Evolutionary conservation across 495 filamentous ascomycete species (phyloP).

Genomic region (Daldinia vernicosa): DNA sequence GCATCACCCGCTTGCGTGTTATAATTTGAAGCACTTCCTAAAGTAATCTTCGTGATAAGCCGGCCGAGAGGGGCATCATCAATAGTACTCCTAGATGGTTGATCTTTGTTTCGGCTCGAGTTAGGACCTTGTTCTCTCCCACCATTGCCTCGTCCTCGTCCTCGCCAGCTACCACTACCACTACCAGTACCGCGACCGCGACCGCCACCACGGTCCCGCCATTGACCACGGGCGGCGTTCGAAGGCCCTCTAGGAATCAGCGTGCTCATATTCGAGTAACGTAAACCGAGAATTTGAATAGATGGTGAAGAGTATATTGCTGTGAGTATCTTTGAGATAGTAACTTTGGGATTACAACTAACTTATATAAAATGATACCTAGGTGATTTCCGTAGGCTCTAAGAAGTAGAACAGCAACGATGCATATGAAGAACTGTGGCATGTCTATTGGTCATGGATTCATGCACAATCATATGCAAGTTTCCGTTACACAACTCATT

Average conservation of each 20-base stretch:
- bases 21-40: background rate
- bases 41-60: conserved; percentile 27
- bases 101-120: background rate
- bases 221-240: conserved; percentile 4
- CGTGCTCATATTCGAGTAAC: background rate
- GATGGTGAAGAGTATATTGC: background rate
- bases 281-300: background rate
- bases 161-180: background rate
- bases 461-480: conserved; percentile 5
- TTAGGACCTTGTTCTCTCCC: background rate
- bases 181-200: background rate
- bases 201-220: conserved; percentile 4
- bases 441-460: background rate
- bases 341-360: background rate
- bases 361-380: background rate
- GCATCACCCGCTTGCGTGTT: conserved; percentile 7
- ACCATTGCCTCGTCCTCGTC: background rate
- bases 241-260: conserved; percentile 27
- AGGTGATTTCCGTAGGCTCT: background rate
- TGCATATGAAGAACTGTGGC: background rate
- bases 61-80: conserved; percentile 24
- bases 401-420: conserved; percentile 1
- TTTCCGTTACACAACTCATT: conserved; percentile 11
- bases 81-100: background rate
- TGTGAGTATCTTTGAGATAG: background rate